Percentiles rank a stretch among this genome's conserved stretches.
Conservation (phyloP, 2,329 filamentous ascomycete species). For the Alternaria triticina region DNA sequence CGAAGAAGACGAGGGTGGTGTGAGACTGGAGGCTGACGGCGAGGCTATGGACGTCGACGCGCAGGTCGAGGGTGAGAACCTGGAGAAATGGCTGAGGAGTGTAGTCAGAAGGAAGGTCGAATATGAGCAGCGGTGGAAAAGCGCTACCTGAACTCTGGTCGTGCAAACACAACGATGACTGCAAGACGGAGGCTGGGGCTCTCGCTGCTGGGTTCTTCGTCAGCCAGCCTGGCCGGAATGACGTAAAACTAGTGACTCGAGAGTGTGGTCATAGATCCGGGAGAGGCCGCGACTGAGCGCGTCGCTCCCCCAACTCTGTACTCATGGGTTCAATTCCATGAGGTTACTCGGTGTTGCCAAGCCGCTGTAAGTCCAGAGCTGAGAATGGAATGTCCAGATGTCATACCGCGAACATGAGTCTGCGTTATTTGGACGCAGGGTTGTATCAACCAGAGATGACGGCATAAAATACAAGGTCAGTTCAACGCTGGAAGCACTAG, state of each 20-base stretch:
- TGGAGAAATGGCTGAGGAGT: conserved; percentile 50
- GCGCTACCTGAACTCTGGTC: conserved; percentile 35
- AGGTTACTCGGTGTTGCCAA: neutral
- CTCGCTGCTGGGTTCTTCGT: neutral
- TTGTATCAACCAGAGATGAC: neutral
- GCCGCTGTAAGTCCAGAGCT: neutral
- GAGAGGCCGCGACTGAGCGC: neutral
- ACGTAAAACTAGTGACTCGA: neutral
- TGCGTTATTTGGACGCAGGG: neutral
- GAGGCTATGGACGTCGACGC: conserved; percentile 51
- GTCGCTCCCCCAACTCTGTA: neutral
- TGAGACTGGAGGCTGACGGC: conserved; percentile 35
- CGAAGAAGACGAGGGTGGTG: conserved; percentile 46
- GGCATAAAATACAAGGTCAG: neutral
- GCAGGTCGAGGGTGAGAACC: conserved; percentile 30
- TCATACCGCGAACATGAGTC: neutral
- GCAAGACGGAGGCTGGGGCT: neutral
- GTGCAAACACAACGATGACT: neutral
- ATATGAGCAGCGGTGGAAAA: conserved; percentile 51
- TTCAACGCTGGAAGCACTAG: neutral
- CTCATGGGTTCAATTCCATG: neutral
- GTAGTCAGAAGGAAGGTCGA: conserved; percentile 50
- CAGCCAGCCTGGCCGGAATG: neutral
- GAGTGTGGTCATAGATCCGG: neutral
- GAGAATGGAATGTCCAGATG: neutral